Base-by-base conservation (phyloP, 495 filamentous ascomycete species). In the Hyaloscypha hepaticicola region DNA sequence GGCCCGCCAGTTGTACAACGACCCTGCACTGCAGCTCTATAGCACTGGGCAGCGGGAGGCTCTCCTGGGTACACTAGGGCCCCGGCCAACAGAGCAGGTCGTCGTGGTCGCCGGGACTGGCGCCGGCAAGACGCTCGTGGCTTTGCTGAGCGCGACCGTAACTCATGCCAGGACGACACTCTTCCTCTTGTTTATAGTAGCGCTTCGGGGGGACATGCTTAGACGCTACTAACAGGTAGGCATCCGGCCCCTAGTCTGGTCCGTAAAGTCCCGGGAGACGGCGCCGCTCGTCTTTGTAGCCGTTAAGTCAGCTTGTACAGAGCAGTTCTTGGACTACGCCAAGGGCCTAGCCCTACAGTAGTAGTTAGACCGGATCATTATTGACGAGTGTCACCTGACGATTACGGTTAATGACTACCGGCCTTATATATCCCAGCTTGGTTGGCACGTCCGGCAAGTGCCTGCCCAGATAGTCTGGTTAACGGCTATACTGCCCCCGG, bases 81-180 rank as follows among this genome's bases (percentile, higher is more conserved):
- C 61, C 22, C 26, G 59, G 12, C 34, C n/a, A 65, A 31, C 52
- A 25, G 41, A 65, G 52, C 55, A 65, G 34, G 55, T 65, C 3
- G 31, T 64, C 45, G 28, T 64, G 5, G 28, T 64, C 12, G 16
- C 49, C 45, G 52, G 51, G 49, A 65, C 55, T 21, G 24, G 52
- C 24, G 31, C 21, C 21, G 55, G 52, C 3, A 65, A 65, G 55
- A 58, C 62, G 0, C 12, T 65, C 1, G 25, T 55, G 7, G 19
- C 50, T 34, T 59, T 1, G 34, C 52, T 33, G n/a, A n/a, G n/a
- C n/a, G 22, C 24, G 9, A 38, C 55, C 12, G 14, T 24, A 29
- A 59, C 52, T 56, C 0, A 58, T 48, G 11, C 25, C 25, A 19
- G 50, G 22, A 53, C 50, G 5, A 53, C 5, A 53, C 5, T 53